Percentiles rank a stretch among this genome's conserved stretches.
Conservation (phyloP, 208 protist genomes). For the Jaenimonas drosophilae region DNA sequence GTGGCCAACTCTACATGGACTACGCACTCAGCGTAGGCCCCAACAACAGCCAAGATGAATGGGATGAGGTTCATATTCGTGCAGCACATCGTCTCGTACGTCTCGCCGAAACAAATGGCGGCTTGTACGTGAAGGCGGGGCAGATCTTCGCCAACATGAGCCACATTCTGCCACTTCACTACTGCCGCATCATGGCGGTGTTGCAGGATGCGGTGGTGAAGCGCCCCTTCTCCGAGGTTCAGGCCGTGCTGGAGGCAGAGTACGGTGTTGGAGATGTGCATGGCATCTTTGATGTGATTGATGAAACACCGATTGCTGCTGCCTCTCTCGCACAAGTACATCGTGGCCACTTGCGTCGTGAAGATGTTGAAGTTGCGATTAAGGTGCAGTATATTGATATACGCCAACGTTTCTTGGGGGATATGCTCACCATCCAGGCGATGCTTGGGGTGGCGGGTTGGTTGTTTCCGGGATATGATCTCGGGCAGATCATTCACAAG, state of each 20-base stretch:
- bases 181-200: constrained; percentile 64
- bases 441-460: constrained; percentile 58
- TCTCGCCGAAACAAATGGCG: constrained; percentile 81
- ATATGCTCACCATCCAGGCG: constrained; percentile 82
- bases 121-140: constrained; percentile 93
- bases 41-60: constrained; percentile 37
- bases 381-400: constrained; percentile 93
- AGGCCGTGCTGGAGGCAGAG: constrained; percentile 66
- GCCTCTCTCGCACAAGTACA: constrained; percentile 90
- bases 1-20: constrained; percentile 53
- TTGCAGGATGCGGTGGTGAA: constrained; percentile 74
- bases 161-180: constrained; percentile 88
- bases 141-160: constrained; percentile 92
- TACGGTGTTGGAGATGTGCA: constrained; percentile 23
- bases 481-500: constrained; percentile 77
- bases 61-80: constrained; percentile 66
- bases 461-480: constrained; percentile 82
- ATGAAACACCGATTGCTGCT: constrained; percentile 68
- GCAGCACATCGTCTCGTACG: constrained; percentile 62
- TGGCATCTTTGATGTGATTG: constrained; percentile 57
- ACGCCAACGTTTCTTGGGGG: constrained; percentile 69
- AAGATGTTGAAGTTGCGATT: constrained; percentile 86
- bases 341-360: constrained; percentile 36
- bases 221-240: constrained; percentile 67
- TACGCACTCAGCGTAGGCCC: constrained; percentile 44